Conservation (phyloP, 306 rosid species). For the Prunus persica region Prunus_persica_NCBIv2 NC_034014.1:20402001-20402500, state of each 20-base stretch:
- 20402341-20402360: neutral
- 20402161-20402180: constrained; percentile 56
- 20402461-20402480: constrained; percentile 66
- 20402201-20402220: constrained; percentile 79
- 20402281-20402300: constrained; percentile 51
- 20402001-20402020: constrained; percentile 36
- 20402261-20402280: constrained; percentile 52
- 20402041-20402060: constrained; percentile 14
- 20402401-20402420: constrained; percentile 55
- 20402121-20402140: constrained; percentile 22
- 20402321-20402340: neutral
- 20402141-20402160: constrained; percentile 26
- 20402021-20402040: constrained; percentile 21
- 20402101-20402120: constrained; percentile 46
- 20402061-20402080: constrained; percentile 12
- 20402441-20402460: constrained; percentile 78
- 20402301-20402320: neutral
- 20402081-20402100: constrained; percentile 46
- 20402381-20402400: neutral
- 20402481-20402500: constrained; percentile 57
- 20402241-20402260: constrained; percentile 61
- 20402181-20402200: constrained; percentile 62
- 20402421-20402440: constrained; percentile 35
- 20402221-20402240: constrained; percentile 50
- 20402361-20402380: constrained; percentile 10